Percentiles rank a stretch among this genome's conserved stretches.
Conservation (phyloP, 495 filamentous ascomycete species). For the Sphaerosporella brunnea region DNA sequence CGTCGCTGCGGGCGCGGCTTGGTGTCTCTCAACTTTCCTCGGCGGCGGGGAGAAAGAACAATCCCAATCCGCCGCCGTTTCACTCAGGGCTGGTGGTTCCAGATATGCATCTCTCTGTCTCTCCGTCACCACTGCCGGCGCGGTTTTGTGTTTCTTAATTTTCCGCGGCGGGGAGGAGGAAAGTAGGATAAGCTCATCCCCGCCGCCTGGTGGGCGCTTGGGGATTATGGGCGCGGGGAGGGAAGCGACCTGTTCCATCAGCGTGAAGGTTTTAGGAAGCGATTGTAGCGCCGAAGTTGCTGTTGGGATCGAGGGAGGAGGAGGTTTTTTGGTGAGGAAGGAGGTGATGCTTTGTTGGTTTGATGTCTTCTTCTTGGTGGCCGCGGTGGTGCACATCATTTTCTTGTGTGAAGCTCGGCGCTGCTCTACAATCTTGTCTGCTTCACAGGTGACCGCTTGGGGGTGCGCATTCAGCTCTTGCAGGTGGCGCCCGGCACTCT, state of each 20-base stretch:
- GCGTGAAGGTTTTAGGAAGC: conserved; percentile 29
- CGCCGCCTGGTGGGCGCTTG: conserved; percentile 11
- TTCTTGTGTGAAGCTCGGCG: conserved; percentile 1
- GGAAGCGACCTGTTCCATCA: conserved; percentile 28
- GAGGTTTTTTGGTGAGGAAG: conserved; percentile 29
- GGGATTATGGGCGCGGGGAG: conserved; percentile 20
- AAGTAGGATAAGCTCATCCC: conserved; percentile 14
- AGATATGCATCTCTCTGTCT: too few species aligned
- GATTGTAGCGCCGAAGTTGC: conserved; percentile 27
- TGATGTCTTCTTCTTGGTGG: conserved; percentile 17
- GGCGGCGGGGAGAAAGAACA: too few species aligned
- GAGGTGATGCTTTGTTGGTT: conserved; percentile 33
- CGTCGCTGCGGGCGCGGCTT: not conserved
- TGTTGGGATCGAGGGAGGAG: conserved; percentile 21
- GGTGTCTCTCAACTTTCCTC: conserved; percentile 8
- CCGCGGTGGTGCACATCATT: conserved; percentile 10
- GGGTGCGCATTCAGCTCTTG: conserved; percentile 18
- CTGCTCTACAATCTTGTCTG: conserved; percentile 8
- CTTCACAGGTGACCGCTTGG: conserved; percentile 8
- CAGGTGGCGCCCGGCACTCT: conserved; percentile 18
- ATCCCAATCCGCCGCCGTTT: conserved; percentile 1
- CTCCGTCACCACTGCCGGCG: not conserved
- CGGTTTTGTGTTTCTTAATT: conserved; percentile 5
- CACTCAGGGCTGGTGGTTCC: conserved; percentile 7
- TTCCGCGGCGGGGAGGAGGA: conserved; percentile 21